These are phyloP conservation scores for Nasturtium officinale DNA, from an alignment of 345 rosid species.

Conservation along the genomic window DNA sequence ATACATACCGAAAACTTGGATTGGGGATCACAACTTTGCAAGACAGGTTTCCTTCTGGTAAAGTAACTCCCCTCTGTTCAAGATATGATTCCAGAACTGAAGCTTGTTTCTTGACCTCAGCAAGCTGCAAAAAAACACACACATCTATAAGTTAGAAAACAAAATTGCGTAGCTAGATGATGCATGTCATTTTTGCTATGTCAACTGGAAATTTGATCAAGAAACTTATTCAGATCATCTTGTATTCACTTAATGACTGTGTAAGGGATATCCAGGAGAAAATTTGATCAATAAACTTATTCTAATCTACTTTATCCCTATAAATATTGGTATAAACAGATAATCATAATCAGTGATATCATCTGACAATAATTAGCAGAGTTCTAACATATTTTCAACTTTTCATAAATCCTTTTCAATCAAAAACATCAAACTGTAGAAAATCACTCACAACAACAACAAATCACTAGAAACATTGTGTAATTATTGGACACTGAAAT, in stretches of 20 bases:
- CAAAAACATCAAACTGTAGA: not conserved
- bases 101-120: constrained; percentile 61
- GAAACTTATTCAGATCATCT: not conserved
- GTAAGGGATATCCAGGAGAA: not conserved
- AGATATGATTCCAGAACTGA: constrained; percentile 82
- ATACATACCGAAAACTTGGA: constrained; percentile 75
- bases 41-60: constrained; percentile 77
- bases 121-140: constrained; percentile 57
- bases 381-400: not conserved
- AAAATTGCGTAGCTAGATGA: not conserved
- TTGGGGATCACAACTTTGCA: constrained; percentile 86
- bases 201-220: not conserved
- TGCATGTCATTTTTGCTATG: not conserved
- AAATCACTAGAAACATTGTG: not conserved
- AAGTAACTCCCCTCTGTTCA: constrained; percentile 80
- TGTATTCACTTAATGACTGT: not conserved
- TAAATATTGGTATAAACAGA: no score
- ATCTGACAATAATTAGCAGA: not conserved
- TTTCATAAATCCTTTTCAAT: not conserved
- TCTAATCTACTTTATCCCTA: no score
- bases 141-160: not conserved
- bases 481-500: not conserved
- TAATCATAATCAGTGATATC: not conserved
- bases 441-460: not conserved
- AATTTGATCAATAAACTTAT: no score